Evolutionary conservation across 805 yeast species (phyloP), one percentile per base, ranked within the genome.

Genomic region (Yamadazyma sp.): DNA sequence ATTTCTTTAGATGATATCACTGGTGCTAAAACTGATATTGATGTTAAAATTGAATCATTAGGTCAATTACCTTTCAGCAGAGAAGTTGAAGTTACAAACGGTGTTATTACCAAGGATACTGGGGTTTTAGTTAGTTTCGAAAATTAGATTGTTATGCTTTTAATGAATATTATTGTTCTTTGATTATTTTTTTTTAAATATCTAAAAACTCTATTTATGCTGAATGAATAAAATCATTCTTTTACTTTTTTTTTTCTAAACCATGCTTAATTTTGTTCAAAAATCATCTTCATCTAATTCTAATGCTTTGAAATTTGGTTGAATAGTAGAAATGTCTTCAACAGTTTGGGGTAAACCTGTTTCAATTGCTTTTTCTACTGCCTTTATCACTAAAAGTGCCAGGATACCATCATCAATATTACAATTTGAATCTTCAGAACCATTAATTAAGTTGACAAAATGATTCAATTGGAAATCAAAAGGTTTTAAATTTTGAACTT

Each of bases 31-130:
- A 38, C 45, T 12, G 42, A 45, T 15, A 30, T 45, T 27, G 35
- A 40, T 30, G 41, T 36, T 14, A 14, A 36, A 22, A 31, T 56
- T 19, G 58, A 62, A 16, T 63, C 63, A n/a, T 60, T 73, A 16
- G 78, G 67, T 53, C 65, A 60, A 9, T 41, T 70, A 4, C 53
- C 78, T 27, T 76, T 75, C 52, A 65, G 74, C 13, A 40, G 40
- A 41, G 47, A 43, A 33, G 38, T 45, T 12, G 35, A 40, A 31
- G 47, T 45, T 23, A 18, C 38, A 16, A 45, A 45, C 27, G 49
- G 49, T 26, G 36, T 40, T n/a, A 36, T 43, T 22, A 43, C 39
- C 25, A 43, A 45, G 23, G 45, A 41, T 23, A 28, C 39, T 23
- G 8, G 24, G 11, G 25, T 15, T 27, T 22, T 18, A 11, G 10